These are phyloP conservation scores for Exophiala dermatitidis DNA, from an alignment of 2,329 filamentous ascomycete genomes.

Conservation along the genomic window DNA sequence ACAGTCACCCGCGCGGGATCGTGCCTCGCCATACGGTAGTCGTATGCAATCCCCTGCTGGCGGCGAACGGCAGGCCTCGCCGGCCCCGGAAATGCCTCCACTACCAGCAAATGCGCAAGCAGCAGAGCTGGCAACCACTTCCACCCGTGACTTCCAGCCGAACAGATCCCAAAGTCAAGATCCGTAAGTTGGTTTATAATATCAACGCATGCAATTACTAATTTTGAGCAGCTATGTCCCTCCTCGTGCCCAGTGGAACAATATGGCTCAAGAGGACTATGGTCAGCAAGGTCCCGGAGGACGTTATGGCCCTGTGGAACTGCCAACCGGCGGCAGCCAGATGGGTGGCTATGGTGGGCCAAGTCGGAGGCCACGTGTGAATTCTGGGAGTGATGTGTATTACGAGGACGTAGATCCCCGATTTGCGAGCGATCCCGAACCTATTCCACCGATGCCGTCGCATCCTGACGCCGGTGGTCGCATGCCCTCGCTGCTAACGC, in stretches of 20 bases:
- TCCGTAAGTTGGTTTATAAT: slow-evolving; percentile 13
- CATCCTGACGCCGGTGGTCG: slow-evolving; percentile 26
- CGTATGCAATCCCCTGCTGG: slow-evolving; percentile 30
- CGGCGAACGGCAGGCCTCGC: slow-evolving; percentile 49
- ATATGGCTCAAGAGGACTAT: slow-evolving; percentile 10
- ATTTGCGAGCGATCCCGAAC: slow-evolving; percentile 53
- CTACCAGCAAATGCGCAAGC: slow-evolving; percentile 43
- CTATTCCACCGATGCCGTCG: slow-evolving; percentile 23
- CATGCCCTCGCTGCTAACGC: slow-evolving; percentile 35
- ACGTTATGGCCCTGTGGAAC: slow-evolving; percentile 33
- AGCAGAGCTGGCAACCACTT: slow-evolving; percentile 11
- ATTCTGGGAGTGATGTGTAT: slow-evolving; percentile 48
- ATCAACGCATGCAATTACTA: background rate
- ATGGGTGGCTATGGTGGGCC: slow-evolving; percentile 40
- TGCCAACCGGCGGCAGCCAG: slow-evolving; percentile 41
- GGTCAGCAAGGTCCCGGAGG: slow-evolving; percentile 12
- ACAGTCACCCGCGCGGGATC: slow-evolving; percentile 33
- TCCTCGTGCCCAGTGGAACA: slow-evolving; percentile 40
- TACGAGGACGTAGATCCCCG: slow-evolving; percentile 91
- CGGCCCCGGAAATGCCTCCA: slow-evolving; percentile 50
- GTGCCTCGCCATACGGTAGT: slow-evolving; percentile 21
- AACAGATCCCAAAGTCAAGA: slow-evolving; percentile 20
- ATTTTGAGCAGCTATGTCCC: slow-evolving; percentile 35
- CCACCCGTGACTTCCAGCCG: slow-evolving; percentile 7
- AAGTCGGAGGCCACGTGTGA: slow-evolving; percentile 25